phyloP scores from a whole-genome alignment of 1,139 yeast species.

The Pichia cactophila region DNA sequence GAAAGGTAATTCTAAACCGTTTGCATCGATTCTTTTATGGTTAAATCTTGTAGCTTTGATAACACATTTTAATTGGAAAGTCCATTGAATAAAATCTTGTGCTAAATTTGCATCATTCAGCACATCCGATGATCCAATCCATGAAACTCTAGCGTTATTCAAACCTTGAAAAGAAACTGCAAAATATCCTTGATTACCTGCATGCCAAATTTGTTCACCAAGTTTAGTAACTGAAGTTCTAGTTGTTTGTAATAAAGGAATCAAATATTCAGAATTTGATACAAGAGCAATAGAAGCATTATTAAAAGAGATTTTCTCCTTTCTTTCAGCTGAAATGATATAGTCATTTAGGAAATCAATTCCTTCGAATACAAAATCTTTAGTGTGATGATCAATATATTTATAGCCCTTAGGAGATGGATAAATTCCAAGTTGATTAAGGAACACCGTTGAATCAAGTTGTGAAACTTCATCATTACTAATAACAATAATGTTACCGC shows the following conservation, averaged over 20 bases:
- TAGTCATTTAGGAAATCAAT: constrained; percentile 14
- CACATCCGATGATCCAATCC: constrained; percentile 64
- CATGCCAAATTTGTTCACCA: constrained; percentile 49
- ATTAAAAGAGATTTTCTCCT: constrained; percentile 2
- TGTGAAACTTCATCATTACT: constrained; percentile 54
- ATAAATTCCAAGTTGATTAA: constrained; percentile 74
- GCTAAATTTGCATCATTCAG: constrained; percentile 26
- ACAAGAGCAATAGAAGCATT: constrained; percentile 49
- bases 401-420: constrained; percentile 73
- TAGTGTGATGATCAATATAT: constrained; percentile 57
- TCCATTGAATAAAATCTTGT: constrained; percentile 63
- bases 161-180: constrained; percentile 80
- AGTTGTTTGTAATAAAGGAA: constrained; percentile 68
- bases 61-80: constrained; percentile 57
- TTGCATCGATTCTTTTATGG: constrained; percentile 42
- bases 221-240: constrained; percentile 54
- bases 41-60: constrained; percentile 48
- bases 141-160: constrained; percentile 68
- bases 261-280: constrained; percentile 52
- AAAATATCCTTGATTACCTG: constrained; percentile 73
- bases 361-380: not conserved
- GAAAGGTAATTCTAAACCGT: constrained; percentile 16
- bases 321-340: constrained; percentile 12
- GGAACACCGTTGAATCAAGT: constrained; percentile 57
- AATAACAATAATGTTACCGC: constrained; percentile 70